Conservation (phyloP, 129 eudicot species). For the Lactuca sativa region DNA sequence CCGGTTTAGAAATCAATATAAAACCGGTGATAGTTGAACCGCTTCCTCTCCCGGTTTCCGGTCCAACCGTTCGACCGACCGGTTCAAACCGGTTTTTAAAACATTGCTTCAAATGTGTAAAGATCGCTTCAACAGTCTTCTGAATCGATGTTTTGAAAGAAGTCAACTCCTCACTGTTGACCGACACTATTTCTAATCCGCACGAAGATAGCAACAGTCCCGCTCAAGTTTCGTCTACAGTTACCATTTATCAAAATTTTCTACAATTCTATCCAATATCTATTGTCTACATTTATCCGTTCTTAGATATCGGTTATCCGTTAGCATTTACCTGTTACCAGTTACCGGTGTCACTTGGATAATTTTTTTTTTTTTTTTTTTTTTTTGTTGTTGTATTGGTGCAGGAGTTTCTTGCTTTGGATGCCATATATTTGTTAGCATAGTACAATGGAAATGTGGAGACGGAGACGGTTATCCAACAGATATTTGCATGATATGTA, state of each 20-base stretch:
- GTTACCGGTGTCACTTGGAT: neutral
- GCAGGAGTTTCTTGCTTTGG: constrained; percentile 98
- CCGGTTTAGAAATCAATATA: too few species aligned
- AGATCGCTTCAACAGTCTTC: constrained; percentile 72
- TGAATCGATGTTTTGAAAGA: constrained; percentile 67
- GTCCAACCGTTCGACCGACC: too few species aligned
- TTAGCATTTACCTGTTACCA: neutral
- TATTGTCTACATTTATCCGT: too few species aligned
- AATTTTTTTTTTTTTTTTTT: too few species aligned
- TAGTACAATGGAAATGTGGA: constrained; percentile 88
- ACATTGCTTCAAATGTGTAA: constrained; percentile 93
- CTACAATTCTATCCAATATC: too few species aligned
- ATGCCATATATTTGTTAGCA: constrained; percentile 87
- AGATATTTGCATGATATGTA: constrained; percentile 73
- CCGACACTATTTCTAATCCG: constrained; percentile 48
- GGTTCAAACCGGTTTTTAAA: too few species aligned
- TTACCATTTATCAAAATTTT: too few species aligned
- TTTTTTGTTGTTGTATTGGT: constrained; percentile 17
- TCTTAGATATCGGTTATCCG: too few species aligned
- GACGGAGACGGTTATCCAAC: constrained; percentile 89
- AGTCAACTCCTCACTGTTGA: constrained; percentile 40
- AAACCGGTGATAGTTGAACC: too few species aligned
- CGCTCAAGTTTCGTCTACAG: constrained; percentile 58
- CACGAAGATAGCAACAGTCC: constrained; percentile 76
- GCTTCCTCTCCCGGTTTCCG: too few species aligned